phyloP scores from a whole-genome alignment of 768 basidiomycete species.

The Hericium alpestre region DNA sequence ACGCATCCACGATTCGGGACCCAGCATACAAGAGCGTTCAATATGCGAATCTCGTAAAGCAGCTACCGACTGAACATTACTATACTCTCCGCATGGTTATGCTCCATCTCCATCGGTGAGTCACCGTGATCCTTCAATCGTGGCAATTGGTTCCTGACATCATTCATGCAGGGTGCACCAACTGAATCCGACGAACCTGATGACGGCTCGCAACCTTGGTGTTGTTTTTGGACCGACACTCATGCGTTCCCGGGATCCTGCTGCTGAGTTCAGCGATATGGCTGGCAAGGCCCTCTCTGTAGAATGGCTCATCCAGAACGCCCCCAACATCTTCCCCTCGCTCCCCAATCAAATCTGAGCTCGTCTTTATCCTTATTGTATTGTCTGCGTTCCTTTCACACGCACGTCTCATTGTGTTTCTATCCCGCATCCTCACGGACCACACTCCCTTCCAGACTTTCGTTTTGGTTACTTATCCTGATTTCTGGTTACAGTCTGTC shows the following conservation, averaged over 20 bases:
- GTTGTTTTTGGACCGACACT: slow-evolving; percentile 97
- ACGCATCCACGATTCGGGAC: slow-evolving; percentile 64
- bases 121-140: slow-evolving; percentile 1
- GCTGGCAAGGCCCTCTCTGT: slow-evolving; percentile 88
- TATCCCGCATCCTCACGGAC: slow-evolving; percentile 1
- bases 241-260: slow-evolving; percentile 79
- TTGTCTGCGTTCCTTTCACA: slow-evolving; percentile 5
- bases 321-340: slow-evolving; percentile 38
- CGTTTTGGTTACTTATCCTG: not conserved
- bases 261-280: slow-evolving; percentile 94
- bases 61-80: slow-evolving; percentile 82
- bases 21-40: slow-evolving; percentile 43
- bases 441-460: not conserved
- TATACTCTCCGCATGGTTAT: slow-evolving; percentile 73
- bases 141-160: slow-evolving; percentile 1
- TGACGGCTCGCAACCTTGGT: slow-evolving; percentile 91
- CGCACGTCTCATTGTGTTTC: slow-evolving; percentile 3
- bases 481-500: not conserved
- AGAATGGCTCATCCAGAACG: slow-evolving; percentile 93
- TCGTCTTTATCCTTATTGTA: slow-evolving; percentile 1
- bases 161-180: slow-evolving; percentile 41
- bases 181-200: slow-evolving; percentile 66
- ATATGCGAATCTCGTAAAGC: slow-evolving; percentile 57
- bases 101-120: slow-evolving; percentile 80
- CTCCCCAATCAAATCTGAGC: slow-evolving; percentile 3